Conservation (phyloP, 1,139 yeast species). For the Saccharomyces hybrid region DNA sequence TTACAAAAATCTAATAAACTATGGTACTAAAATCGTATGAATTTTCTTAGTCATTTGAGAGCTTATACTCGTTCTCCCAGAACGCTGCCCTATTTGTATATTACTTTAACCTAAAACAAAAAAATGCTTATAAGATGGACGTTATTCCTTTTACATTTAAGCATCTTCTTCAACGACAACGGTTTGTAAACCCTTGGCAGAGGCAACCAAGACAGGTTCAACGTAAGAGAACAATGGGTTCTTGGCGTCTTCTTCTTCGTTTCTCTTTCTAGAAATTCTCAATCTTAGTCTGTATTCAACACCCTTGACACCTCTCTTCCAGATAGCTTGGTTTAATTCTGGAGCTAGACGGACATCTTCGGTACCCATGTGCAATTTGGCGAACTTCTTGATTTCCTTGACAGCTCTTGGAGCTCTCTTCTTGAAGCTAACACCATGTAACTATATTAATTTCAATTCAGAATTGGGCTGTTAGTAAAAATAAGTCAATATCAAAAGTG, state of each 20-base stretch:
- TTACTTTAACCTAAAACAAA: background rate
- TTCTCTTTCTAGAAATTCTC: constrained; percentile 99
- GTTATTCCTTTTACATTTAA: constrained; percentile 30
- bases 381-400: constrained; percentile 98
- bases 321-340: constrained; percentile 93
- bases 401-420: constrained; percentile 99
- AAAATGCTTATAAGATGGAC: background rate
- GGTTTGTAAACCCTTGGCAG: constrained; percentile 97
- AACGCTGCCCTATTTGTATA: background rate
- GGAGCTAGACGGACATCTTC: constrained; percentile 99
- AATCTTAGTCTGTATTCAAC: constrained; percentile 97
- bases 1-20: constrained; percentile 3
- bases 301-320: constrained; percentile 99
- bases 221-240: constrained; percentile 97
- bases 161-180: constrained; percentile 89
- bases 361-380: constrained; percentile 98
- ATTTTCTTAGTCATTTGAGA: background rate
- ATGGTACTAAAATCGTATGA: background rate
- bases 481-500: background rate
- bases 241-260: constrained; percentile 99
- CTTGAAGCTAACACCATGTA: constrained; percentile 98
- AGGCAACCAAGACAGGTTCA: constrained; percentile 91
- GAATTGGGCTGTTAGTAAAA: background rate
- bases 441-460: constrained; percentile 36
- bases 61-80: background rate